Conservation (phyloP, 495 filamentous ascomycete species). For the Extremus antarcticus region DNA sequence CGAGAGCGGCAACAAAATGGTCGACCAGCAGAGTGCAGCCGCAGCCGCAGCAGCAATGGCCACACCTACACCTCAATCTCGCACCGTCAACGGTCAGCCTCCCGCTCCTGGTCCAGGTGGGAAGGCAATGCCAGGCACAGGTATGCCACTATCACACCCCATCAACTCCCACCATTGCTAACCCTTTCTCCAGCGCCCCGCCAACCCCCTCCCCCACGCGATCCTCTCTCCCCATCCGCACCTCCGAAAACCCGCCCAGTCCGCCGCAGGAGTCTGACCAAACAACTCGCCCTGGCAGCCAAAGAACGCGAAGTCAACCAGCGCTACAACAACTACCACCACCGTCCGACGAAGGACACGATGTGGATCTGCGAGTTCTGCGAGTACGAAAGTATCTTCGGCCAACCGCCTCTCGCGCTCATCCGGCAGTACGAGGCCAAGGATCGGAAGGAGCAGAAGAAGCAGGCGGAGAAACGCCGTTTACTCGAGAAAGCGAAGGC, state of each 20-base stretch:
- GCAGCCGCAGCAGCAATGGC: constrained; percentile 1
- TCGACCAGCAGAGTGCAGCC: constrained; percentile 22
- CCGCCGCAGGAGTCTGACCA: constrained; percentile 39
- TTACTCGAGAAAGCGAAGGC: constrained; percentile 91
- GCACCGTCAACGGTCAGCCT: neutral
- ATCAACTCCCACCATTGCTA: no score
- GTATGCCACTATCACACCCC: neutral
- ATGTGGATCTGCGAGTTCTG: constrained; percentile 75
- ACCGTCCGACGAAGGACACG: constrained; percentile 62
- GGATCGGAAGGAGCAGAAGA: constrained; percentile 72
- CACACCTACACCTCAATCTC: neutral
- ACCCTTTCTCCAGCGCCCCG: no score
- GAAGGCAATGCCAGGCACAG: constrained; percentile 22
- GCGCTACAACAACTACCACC: constrained; percentile 62
- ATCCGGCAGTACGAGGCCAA: constrained; percentile 92
- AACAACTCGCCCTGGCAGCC: constrained; percentile 52
- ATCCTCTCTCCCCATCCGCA: neutral
- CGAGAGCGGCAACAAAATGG: constrained; percentile 55
- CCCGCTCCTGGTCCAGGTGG: constrained; percentile 2
- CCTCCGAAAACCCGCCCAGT: constrained; percentile 36
- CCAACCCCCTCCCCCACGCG: constrained; percentile 29
- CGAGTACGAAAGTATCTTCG: constrained; percentile 36
- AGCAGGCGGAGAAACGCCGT: constrained; percentile 68
- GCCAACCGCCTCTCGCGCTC: constrained; percentile 66
- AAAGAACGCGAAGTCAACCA: constrained; percentile 58